Percentiles rank a stretch among this genome's conserved stretches.
phyloP scores from a whole-genome alignment of 257 asterid genomes.

The Solanum corneliomulleri region DNA sequence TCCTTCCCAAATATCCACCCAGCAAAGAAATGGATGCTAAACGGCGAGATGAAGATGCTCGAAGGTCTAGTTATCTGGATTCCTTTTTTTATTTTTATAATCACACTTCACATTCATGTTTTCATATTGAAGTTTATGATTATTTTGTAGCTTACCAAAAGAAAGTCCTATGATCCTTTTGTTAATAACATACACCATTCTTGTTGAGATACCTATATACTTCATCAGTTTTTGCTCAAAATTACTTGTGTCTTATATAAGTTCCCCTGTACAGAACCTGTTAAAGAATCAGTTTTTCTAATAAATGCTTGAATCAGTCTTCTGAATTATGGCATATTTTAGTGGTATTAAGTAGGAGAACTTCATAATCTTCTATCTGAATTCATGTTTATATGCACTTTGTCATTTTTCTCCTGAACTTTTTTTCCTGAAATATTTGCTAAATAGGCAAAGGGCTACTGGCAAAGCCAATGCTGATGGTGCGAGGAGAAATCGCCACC shows the following conservation, averaged over 20 bases:
- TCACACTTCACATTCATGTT: neutral
- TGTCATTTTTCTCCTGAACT: neutral
- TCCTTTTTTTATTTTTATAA: neutral
- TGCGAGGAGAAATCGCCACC: slow-evolving; percentile 48
- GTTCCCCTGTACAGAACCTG: neutral
- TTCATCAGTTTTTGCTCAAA: neutral
- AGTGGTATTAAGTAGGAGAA: neutral
- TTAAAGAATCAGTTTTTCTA: neutral
- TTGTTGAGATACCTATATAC: neutral
- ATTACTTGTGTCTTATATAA: neutral
- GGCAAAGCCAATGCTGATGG: slow-evolving; percentile 55
- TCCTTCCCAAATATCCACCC: slow-evolving; percentile 89
- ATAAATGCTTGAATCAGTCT: neutral
- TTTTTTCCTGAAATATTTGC: neutral
- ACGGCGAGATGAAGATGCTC: slow-evolving; percentile 79
- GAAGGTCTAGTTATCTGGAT: slow-evolving; percentile 44
- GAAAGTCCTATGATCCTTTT: neutral
- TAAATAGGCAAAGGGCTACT: slow-evolving; percentile 48
- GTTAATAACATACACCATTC: neutral
- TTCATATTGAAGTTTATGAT: neutral
- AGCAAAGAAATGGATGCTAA: slow-evolving; percentile 95
- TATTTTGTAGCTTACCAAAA: neutral
- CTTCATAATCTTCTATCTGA: neutral
- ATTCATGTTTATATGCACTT: neutral
- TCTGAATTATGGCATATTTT: neutral